phyloP scores from a whole-genome alignment of 1,139 yeast species.

The Zygosaccharomyces sapae region DNA sequence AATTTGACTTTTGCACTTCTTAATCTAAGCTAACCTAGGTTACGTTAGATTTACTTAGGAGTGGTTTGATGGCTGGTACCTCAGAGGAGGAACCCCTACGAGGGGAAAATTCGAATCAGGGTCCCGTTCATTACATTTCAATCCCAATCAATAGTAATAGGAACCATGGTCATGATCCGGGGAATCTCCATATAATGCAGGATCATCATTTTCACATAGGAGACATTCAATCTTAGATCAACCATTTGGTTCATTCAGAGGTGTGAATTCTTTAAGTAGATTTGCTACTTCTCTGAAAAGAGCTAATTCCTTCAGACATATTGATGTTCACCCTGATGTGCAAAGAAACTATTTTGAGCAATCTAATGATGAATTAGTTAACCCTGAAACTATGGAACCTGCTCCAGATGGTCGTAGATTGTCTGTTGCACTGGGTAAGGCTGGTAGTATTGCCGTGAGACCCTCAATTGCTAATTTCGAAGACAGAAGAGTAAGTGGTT shows the following conservation, averaged over 20 bases:
- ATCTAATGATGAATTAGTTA: slow-evolving; percentile 58
- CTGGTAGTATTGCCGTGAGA: slow-evolving; percentile 23
- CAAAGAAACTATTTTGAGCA: slow-evolving; percentile 49
- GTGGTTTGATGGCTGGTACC: slow-evolving; percentile 9
- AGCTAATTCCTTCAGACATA: slow-evolving; percentile 64
- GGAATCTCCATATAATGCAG: slow-evolving; percentile 11
- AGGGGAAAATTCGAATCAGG: slow-evolving; percentile 9
- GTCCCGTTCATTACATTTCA: slow-evolving; percentile 34
- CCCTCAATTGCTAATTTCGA: slow-evolving; percentile 28
- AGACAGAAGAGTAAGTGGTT: slow-evolving; percentile 19
- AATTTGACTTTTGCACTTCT: neutral
- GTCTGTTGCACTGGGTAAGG: slow-evolving; percentile 44
- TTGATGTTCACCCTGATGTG: slow-evolving; percentile 43
- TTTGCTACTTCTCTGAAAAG: slow-evolving; percentile 77
- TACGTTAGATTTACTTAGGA: neutral
- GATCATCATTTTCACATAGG: slow-evolving; percentile 21
- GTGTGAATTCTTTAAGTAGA: slow-evolving; percentile 65
- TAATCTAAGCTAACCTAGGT: too few relatives aligned
- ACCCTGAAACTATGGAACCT: slow-evolving; percentile 69
- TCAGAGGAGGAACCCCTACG: slow-evolving; percentile 12
- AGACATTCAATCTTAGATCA: slow-evolving; percentile 36
- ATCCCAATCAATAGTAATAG: slow-evolving; percentile 32
- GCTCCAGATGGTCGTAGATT: slow-evolving; percentile 59
- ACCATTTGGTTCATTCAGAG: slow-evolving; percentile 44
- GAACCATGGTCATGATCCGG: slow-evolving; percentile 14